phyloP scores from a whole-genome alignment of 176 grass and related monocot genomes.

The Areca catechu region DNA sequence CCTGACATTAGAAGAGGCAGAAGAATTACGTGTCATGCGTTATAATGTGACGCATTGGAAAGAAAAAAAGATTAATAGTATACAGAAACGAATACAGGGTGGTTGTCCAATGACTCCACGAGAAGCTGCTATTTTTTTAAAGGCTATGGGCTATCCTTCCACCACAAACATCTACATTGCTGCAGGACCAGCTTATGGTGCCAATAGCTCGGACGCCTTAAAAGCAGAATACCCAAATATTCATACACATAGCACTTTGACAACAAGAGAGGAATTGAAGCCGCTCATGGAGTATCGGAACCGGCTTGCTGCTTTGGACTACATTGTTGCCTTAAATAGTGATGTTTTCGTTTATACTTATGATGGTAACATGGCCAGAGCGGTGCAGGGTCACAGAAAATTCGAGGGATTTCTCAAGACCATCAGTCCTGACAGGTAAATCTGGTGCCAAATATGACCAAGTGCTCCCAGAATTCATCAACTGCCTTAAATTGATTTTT shows the following conservation, averaged over 20 bases:
- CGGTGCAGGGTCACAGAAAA: conserved; percentile 58
- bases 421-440: conserved; percentile 64
- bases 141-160: conserved; percentile 65
- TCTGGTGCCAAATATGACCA: too few relatives aligned
- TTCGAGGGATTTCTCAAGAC: conserved; percentile 69
- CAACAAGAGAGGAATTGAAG: conserved; percentile 44
- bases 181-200: conserved; percentile 55
- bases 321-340: conserved; percentile 51
- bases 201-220: conserved; percentile 38
- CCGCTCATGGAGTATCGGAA: conserved; percentile 45
- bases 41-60: conserved; percentile 61
- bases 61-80: conserved; percentile 61
- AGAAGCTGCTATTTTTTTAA: conserved; percentile 56
- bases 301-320: conserved; percentile 65
- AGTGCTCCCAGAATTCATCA: too few relatives aligned
- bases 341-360: conserved; percentile 66
- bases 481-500: too few relatives aligned
- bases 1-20: conserved; percentile 35
- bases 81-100: conserved; percentile 44
- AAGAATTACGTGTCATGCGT: conserved; percentile 49
- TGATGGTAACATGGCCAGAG: conserved; percentile 88
- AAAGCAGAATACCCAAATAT: conserved; percentile 58
- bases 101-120: conserved; percentile 71
- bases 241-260: conserved; percentile 53
- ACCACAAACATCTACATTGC: conserved; percentile 62